Evolutionary conservation across 805 yeast species (phyloP), one percentile per base, ranked within the genome.

Genomic region (Phaffomyces antillensis): DNA sequence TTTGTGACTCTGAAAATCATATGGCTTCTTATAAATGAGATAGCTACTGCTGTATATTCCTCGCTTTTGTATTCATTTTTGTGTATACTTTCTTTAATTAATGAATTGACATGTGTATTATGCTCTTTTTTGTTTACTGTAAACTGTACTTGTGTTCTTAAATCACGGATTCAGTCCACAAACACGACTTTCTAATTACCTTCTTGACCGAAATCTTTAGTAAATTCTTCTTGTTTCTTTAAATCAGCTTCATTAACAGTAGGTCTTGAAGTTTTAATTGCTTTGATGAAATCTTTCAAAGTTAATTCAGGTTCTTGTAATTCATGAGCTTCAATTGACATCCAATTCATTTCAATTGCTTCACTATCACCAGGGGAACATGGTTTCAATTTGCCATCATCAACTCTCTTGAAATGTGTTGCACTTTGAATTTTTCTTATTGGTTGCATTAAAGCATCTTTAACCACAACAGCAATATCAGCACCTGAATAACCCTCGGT

Each of bases 361-460:
- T 76, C 86, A 3, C 64, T 61, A 52, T 86, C 96, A n/a, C 99
- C 99, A 0, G 99, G 99, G 0, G 97, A 89, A 60, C 99, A 93
- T 1, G 99, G 99, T 15, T 90, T 86, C 41, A 79, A 74, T 61
- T 79, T 81, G 28, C 59, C 60, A 25, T 67, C 70, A 3, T 67
- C 73, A 8, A 72, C 70, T 48, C 75, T 72, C 61, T 84, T 85
- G 71, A 93, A 93, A 70, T 93, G 99, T 0, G 99, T 93, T 0
- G 99, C 97, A 59, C 79, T 83, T 65, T 91, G 98, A 51, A 93
- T 88, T 61, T 88, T 89, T 56, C 99, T 77, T 47, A 93, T 88
- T 2, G 99, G 99, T 64, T 91, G 95, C 99, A 93, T 93, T 54
- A 93, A 71, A 0, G 98, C 98, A 64, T 93, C 99, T 56, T 96